Percentiles rank a stretch among this genome's conserved stretches.
phyloP scores from a whole-genome alignment of 352 stramenopile genomes.

The Globisporangium nagaii region DNA sequence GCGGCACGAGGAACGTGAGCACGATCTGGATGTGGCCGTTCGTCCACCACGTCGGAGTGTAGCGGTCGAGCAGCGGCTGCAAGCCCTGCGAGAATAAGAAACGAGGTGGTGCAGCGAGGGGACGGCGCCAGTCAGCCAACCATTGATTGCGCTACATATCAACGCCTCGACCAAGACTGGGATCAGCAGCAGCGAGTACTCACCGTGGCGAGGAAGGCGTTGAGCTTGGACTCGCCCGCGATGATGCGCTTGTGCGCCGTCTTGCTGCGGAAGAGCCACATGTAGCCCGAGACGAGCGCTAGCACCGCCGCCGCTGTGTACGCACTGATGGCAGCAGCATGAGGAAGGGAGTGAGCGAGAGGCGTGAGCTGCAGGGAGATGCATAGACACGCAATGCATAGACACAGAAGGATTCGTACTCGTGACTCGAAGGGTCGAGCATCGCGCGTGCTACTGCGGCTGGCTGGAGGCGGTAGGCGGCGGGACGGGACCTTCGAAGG shows the following conservation, averaged over 20 bases:
- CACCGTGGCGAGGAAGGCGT: conserved; percentile 6
- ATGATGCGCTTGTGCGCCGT: conserved; percentile 9
- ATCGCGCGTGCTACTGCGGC: too few relatives aligned
- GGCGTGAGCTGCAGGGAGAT: background rate
- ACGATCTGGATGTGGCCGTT: conserved; percentile 70
- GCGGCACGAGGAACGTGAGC: conserved; percentile 68
- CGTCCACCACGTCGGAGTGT: conserved; percentile 72
- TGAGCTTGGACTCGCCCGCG: conserved; percentile 10
- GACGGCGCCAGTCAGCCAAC: background rate
- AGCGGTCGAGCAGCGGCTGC: conserved; percentile 41
- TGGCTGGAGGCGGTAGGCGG: too few relatives aligned
- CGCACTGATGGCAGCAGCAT: background rate
- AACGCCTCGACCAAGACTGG: too few relatives aligned
- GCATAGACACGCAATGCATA: background rate
- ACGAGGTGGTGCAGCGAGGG: too few relatives aligned
- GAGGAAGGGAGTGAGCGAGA: background rate
- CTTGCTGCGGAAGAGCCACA: conserved; percentile 1
- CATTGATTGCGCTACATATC: too few relatives aligned
- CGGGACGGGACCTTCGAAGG: too few relatives aligned
- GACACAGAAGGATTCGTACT: background rate
- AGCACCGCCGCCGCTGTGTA: background rate
- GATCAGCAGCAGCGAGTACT: too few relatives aligned
- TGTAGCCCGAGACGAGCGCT: conserved; percentile 3
- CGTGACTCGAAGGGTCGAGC: conserved; percentile 4
- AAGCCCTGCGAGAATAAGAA: conserved; percentile 23